Conservation (phyloP, 2,329 filamentous ascomycete species). For the Alternaria brassicicola region DNA sequence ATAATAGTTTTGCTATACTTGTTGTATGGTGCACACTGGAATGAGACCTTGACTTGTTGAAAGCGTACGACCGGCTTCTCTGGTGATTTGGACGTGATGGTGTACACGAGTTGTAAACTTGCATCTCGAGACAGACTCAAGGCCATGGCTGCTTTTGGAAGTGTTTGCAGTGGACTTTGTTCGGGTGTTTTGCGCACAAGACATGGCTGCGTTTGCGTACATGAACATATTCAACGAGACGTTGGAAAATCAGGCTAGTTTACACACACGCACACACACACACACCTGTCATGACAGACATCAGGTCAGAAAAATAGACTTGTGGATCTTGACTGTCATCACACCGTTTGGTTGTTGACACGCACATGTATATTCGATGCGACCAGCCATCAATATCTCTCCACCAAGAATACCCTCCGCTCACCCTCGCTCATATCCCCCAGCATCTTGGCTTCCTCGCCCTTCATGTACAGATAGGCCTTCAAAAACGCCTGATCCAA, state of each 20-base stretch:
- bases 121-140: neutral
- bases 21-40: conserved; percentile 1
- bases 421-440: conserved; percentile 56
- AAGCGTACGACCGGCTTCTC: neutral
- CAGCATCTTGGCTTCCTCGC: conserved; percentile 61
- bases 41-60: neutral
- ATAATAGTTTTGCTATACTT: neutral
- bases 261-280: too few species aligned
- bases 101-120: neutral
- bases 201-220: neutral
- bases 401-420: conserved; percentile 66
- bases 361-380: neutral
- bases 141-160: neutral
- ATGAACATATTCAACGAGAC: neutral
- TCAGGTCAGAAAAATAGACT: neutral
- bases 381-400: conserved; percentile 61
- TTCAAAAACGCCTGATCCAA: conserved; percentile 60
- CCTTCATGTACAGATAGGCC: conserved; percentile 65
- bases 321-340: neutral
- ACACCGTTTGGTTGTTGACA: neutral
- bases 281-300: neutral
- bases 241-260: neutral
- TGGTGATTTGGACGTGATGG: neutral
- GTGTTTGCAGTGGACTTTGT: neutral
- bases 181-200: neutral